These are phyloP conservation scores for Colletotrichum orbiculare DNA, from an alignment of 2,329 filamentous ascomycete species.

Conservation along the genomic window DNA sequence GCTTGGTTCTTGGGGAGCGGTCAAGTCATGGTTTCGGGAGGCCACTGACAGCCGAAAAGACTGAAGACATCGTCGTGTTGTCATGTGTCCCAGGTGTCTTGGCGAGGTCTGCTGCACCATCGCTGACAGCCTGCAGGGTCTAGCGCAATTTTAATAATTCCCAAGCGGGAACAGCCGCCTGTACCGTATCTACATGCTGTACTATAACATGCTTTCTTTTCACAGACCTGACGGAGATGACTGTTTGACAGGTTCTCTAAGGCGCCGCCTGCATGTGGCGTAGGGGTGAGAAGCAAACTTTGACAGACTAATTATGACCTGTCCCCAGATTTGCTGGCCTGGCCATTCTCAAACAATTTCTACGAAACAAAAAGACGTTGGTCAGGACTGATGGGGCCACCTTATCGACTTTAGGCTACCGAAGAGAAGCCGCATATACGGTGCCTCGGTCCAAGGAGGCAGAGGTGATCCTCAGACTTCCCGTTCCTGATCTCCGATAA, in stretches of 20 bases:
- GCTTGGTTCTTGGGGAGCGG: neutral
- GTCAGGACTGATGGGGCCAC: conserved; percentile 1
- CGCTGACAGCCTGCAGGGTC: neutral
- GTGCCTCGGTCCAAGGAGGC: conserved; percentile 8
- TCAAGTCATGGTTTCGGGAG: conserved; percentile 4
- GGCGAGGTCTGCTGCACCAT: neutral
- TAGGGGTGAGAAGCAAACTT: neutral
- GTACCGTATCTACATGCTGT: neutral
- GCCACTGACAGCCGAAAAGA: conserved; percentile 16
- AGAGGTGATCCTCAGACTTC: neutral
- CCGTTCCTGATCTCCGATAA: conserved; percentile 23
- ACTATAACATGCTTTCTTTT: neutral
- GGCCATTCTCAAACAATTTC: conserved; percentile 4
- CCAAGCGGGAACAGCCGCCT: too few relatives aligned
- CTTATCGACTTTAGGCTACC: conserved; percentile 22
- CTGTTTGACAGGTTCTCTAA: neutral
- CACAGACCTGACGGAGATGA: neutral
- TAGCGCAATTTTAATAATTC: neutral
- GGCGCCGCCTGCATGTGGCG: conserved; percentile 5
- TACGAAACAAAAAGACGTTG: conserved; percentile 13
- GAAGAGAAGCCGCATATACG: conserved; percentile 6
- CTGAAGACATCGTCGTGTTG: neutral
- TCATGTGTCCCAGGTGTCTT: neutral
- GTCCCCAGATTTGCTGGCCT: conserved; percentile 10
- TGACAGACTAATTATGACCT: neutral